A percentile compares a stretch with the other conserved stretches of the same genome.
These are phyloP conservation scores for Phyllosticta citrichinensis DNA, from an alignment of 2,329 filamentous ascomycete genomes.

Conservation along the genomic window DNA sequence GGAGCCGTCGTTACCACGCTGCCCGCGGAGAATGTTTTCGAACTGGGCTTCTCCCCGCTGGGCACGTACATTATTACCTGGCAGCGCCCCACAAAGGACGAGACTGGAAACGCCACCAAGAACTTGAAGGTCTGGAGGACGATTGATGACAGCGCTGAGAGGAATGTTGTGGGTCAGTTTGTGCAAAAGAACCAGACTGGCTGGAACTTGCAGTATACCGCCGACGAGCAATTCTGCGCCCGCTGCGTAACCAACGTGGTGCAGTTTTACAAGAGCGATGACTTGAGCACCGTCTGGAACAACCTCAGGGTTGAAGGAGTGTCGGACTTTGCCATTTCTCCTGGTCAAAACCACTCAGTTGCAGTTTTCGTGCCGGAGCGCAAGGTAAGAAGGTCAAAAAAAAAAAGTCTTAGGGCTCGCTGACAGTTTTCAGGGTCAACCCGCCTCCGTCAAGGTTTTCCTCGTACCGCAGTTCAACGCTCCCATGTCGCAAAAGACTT, in stretches of 20 bases:
- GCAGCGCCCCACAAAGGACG: slow-evolving; percentile 89
- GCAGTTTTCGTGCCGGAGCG: slow-evolving; percentile 93
- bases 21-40: slow-evolving; percentile 75
- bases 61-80: slow-evolving; percentile 94
- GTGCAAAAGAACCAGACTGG: slow-evolving; percentile 93
- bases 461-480: slow-evolving; percentile 77
- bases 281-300: slow-evolving; percentile 84
- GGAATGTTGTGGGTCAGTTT: slow-evolving; percentile 68
- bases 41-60: slow-evolving; percentile 85
- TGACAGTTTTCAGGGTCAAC: slow-evolving; percentile 59
- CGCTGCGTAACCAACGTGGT: slow-evolving; percentile 94
- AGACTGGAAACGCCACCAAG: slow-evolving; percentile 84
- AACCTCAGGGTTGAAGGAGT: slow-evolving; percentile 90
- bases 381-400: slow-evolving; percentile 51
- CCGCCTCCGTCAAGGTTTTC: slow-evolving; percentile 87
- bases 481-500: slow-evolving; percentile 92
- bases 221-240: slow-evolving; percentile 87
- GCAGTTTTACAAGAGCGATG: slow-evolving; percentile 86
- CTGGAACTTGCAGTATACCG: slow-evolving; percentile 96
- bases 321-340: slow-evolving; percentile 77
- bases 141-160: slow-evolving; percentile 56
- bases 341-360: slow-evolving; percentile 81
- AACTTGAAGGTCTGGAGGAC: slow-evolving; percentile 96
- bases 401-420: neutral
- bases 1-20: slow-evolving; percentile 68